A percentile compares a stretch with the other conserved stretches of the same genome.
Evolutionary conservation across 2,329 filamentous ascomycete species (phyloP).

Genomic region (Arthrobotrys musiformis): DNA sequence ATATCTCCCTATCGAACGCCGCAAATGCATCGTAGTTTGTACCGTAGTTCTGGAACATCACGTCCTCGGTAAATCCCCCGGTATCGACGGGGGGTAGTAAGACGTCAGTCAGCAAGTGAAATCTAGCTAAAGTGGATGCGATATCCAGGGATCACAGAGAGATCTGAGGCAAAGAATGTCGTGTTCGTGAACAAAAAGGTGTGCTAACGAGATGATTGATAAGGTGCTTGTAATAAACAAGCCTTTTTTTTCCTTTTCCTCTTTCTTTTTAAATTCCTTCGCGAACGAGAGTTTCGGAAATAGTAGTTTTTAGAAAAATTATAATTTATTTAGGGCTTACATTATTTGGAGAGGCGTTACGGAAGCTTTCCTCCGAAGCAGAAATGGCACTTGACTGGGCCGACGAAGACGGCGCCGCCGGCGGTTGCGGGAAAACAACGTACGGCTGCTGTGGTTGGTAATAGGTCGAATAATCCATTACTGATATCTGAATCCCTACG

Average conservation of each 20-base stretch:
- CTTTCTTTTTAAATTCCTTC: background rate
- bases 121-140: constrained; percentile 2
- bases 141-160: background rate
- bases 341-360: constrained; percentile 47
- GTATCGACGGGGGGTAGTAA: constrained; percentile 16
- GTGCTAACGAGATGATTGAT: constrained; percentile 24
- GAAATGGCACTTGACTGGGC: constrained; percentile 26
- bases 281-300: constrained; percentile 5
- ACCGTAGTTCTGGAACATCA: constrained; percentile 53
- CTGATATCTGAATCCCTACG: constrained; percentile 27
- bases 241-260: background rate
- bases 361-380: constrained; percentile 50
- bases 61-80: constrained; percentile 39
- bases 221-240: constrained; percentile 21
- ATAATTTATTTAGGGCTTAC: constrained; percentile 27
- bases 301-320: background rate
- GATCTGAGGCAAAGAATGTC: constrained; percentile 11
- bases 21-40: constrained; percentile 52
- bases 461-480: constrained; percentile 56
- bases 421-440: constrained; percentile 46
- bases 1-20: constrained; percentile 51
- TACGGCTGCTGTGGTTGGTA: constrained; percentile 51
- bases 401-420: constrained; percentile 24
- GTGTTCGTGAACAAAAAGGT: background rate
- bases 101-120: constrained; percentile 23